A percentile compares a stretch with the other conserved stretches of the same genome.
Conservation (phyloP, 495 filamentous ascomycete species). For the Durotheca rogersii region DNA sequence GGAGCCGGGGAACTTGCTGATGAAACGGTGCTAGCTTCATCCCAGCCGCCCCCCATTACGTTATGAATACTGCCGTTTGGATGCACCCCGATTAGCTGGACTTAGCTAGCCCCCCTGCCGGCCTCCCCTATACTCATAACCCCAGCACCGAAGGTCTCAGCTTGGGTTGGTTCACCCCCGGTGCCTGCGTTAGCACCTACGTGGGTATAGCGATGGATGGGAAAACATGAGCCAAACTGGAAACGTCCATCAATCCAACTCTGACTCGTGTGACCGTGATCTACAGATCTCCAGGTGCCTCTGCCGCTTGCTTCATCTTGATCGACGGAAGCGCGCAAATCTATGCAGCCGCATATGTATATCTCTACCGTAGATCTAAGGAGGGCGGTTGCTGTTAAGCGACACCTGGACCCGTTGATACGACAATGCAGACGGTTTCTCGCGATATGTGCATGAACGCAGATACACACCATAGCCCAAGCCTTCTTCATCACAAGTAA, state of each 20-base stretch:
- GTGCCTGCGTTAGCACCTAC: neutral
- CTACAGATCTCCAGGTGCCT: conserved; percentile 13
- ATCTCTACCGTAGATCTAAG: neutral
- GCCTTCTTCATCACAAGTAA: neutral
- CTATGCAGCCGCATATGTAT: conserved; percentile 1
- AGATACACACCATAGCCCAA: too few relatives aligned
- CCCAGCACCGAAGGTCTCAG: too few relatives aligned
- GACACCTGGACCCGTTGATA: too few relatives aligned
- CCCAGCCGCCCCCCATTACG: conserved; percentile 21
- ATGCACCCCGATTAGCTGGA: conserved; percentile 2
- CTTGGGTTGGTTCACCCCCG: too few relatives aligned
- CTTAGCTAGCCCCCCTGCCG: too few relatives aligned
- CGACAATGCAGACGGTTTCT: too few relatives aligned
- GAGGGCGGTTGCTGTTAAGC: too few relatives aligned
- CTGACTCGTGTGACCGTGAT: conserved; percentile 10
- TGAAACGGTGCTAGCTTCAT: conserved; percentile 23
- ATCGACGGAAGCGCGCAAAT: conserved; percentile 6
- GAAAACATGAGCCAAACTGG: neutral
- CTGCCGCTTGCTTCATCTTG: neutral
- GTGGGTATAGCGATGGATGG: neutral
- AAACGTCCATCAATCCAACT: too few relatives aligned
- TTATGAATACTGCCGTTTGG: conserved; percentile 15
- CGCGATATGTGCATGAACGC: too few relatives aligned
- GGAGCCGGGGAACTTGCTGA: neutral
- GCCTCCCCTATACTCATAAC: too few relatives aligned